Base-by-base conservation (phyloP, 2,329 filamentous ascomycete species). In the Verticillium albo-atrum region DNA sequence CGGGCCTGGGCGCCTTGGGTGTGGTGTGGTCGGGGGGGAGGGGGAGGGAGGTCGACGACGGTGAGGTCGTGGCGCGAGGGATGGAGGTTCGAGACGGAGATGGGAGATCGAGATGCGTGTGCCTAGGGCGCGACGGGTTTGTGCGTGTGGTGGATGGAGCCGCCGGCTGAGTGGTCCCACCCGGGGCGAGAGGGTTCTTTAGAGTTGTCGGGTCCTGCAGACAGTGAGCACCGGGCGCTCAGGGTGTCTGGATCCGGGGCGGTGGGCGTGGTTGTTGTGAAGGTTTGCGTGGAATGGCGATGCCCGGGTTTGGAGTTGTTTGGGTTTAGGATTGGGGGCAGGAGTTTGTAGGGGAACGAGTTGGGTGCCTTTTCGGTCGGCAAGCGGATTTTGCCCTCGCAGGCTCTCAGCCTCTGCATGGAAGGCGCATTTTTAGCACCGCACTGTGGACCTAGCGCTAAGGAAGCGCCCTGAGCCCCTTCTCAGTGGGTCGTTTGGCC, bases 261-360 rank as follows among this genome's bases (percentile, higher is more conserved):
- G 17, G 14, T 20, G 30, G 51, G 27, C 47, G 25, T 35, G 51
- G 6, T n/a, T 25, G 58, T 52, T 50, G 25, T 50, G 47, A 37
- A 57, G 47, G 42, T 56, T 56, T 54, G 55, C 25, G 26, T 20
- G n/a, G 27, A 50, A 27, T 50, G 56, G 59, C 20, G 32, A 53
- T 37, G 51, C 52, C 56, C 26, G 61, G 42, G n/a, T n/a, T 61
- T 25, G 27, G 58, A 26, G 26, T 37, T 54, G 30, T 54, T 54
- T 47, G 42, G 42, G 42, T 6, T 47, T 47, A n/a, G 20, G n/a
- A 47, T 47, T 47, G 42, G 66, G 64, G 61, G 64, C 58, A 55
- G 51, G 56, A 60, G 62, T 47, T 47, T 47, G 42, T 7, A 47
- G 42, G 42, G 25, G 42, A 47, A 47, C 42, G 42, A 47, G 42